Percentiles rank a stretch among this genome's conserved stretches.
phyloP scores from a whole-genome alignment of 1,139 yeast species.

The Arxiozyma heterogenica region DNA sequence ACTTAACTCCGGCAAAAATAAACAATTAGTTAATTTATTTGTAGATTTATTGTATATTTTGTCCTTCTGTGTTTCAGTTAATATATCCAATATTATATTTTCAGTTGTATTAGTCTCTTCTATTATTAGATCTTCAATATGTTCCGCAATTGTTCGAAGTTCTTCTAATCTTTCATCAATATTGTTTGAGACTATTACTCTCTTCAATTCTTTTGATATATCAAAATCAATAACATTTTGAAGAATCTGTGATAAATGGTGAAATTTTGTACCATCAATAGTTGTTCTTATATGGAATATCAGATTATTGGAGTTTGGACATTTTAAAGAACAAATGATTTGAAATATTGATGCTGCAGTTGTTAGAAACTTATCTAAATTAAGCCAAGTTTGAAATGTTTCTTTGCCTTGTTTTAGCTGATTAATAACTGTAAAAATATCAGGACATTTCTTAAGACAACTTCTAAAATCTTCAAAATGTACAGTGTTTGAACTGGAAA shows the following conservation, averaged over 20 bases:
- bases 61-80: constrained; percentile 9
- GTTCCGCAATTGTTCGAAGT: constrained; percentile 29
- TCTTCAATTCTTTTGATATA: constrained; percentile 29
- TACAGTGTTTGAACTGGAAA: constrained; percentile 15
- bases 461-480: constrained; percentile 11
- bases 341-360: constrained; percentile 8
- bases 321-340: constrained; percentile 6
- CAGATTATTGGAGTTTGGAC: constrained; percentile 3
- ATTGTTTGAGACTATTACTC: constrained; percentile 29
- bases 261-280: constrained; percentile 8
- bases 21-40: constrained; percentile 28
- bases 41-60: constrained; percentile 2
- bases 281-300: constrained; percentile 6
- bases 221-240: constrained; percentile 32
- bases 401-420: constrained; percentile 28
- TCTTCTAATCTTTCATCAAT: constrained; percentile 32
- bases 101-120: constrained; percentile 21
- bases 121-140: constrained; percentile 32
- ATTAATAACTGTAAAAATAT: constrained; percentile 22
- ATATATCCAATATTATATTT: constrained; percentile 1
- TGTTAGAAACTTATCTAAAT: constrained; percentile 12
- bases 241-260: constrained; percentile 12
- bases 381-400: constrained; percentile 26
- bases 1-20: constrained; percentile 41
- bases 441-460: constrained; percentile 25